Base-by-base conservation (phyloP, 257 asterid species). In the Rhazya stricta region DNA sequence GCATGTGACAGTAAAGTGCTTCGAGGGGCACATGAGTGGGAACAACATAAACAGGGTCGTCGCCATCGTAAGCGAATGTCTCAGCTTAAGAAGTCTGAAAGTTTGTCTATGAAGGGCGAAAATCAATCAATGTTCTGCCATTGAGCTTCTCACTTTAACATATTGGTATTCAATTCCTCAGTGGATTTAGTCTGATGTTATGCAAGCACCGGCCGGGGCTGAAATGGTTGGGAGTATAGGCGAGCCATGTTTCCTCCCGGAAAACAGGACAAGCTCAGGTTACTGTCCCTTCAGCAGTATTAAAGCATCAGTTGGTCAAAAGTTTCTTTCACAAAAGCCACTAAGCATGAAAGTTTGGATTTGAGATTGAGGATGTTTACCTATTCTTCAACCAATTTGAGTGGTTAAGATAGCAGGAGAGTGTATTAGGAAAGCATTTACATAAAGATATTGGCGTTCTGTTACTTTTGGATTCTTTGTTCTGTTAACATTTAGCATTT, bases 21-120 rank as follows among this genome's bases (percentile, higher is more conserved):
- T 66, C 74, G 99, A 82, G 99, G 98, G 18, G 80, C 77, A 54
- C 98, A 95, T 50, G 96, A 95, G 77, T 91, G 98, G 99, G 91
- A 92, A 66, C 91, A 95, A 73, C 99, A 92, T 71, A 82, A 70
- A 76, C 91, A 86, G 75, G 98, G 98, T 25, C 91, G 92, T 27
- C 27, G 79, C 75, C 99, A 95, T 79, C 90, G 96, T 15, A 95
- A 92, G 83, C 86, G 99, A 61, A 79, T 82, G 30, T 87, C 88
- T 23, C 76, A 85, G n/a, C 93, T 91, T 56, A 81, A 79, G 70
- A 93, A 79, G 77, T 77, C 82, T 10, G 86, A 84, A 30, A 56
- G 67, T 39, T 60, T 16, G 58, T 43, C 16, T 29, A 11, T 21
- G 30, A 29, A 43, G 46, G 54, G 42, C 5, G n/a, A 60, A 12